Evolutionary conservation across 1,139 yeast species (phyloP).

Genomic region (Pichia cactophila): DNA sequence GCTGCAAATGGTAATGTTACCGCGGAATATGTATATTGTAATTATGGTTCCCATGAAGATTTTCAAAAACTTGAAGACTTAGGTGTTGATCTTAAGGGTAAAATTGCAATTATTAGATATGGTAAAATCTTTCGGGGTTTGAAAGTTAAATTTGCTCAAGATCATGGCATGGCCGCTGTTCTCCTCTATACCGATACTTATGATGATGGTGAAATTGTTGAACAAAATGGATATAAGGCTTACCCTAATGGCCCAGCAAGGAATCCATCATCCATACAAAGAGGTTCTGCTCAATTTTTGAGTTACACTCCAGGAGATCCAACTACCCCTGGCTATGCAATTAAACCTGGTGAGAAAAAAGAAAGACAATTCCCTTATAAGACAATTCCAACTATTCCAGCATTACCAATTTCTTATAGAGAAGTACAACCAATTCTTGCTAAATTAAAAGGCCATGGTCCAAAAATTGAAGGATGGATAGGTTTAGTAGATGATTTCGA

Average conservation of each 20-base stretch:
- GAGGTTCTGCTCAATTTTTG: slow-evolving; percentile 78
- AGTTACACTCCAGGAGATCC: slow-evolving; percentile 85
- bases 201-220: slow-evolving; percentile 47
- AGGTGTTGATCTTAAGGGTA: slow-evolving; percentile 43
- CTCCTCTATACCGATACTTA: slow-evolving; percentile 60
- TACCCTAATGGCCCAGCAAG: slow-evolving; percentile 68
- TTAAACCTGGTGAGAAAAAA: slow-evolving; percentile 56
- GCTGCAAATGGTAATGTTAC: slow-evolving; percentile 65
- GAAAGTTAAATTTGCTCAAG: slow-evolving; percentile 62
- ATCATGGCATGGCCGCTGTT: slow-evolving; percentile 53
- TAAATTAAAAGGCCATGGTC: slow-evolving; percentile 49
- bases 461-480: slow-evolving; percentile 33
- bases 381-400: slow-evolving; percentile 54
- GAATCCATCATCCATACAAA: slow-evolving; percentile 62
- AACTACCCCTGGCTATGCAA: slow-evolving; percentile 76
- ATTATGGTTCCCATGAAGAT: slow-evolving; percentile 53
- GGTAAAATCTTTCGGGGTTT: slow-evolving; percentile 58
- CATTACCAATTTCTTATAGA: slow-evolving; percentile 50
- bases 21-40: slow-evolving; percentile 50
- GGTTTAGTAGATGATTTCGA: slow-evolving; percentile 34
- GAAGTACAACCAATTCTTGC: slow-evolving; percentile 52
- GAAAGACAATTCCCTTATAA: slow-evolving; percentile 40
- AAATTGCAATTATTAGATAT: slow-evolving; percentile 53
- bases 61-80: slow-evolving; percentile 36
- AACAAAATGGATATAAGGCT: slow-evolving; percentile 43